Evolutionary conservation across 1,284 basidiomycete genomes (phyloP).

Genomic region (Golubevia sp.): DNA sequence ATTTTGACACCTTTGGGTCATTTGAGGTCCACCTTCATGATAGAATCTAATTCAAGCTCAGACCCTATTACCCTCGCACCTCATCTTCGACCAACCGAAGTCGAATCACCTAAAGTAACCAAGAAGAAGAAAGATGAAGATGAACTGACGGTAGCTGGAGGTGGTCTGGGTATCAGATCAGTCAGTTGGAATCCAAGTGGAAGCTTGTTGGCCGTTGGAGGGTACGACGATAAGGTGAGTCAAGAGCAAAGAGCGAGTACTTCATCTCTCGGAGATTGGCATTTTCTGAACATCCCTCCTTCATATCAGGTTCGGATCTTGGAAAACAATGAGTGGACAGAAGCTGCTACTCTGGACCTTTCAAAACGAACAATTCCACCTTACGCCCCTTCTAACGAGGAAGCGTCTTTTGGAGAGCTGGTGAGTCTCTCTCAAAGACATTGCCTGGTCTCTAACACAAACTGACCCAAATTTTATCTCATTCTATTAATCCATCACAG

Average conservation of each 20-base stretch:
- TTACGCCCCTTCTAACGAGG: no score
- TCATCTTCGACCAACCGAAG: neutral
- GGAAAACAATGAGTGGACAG: no score
- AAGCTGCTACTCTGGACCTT: no score
- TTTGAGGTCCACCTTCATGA: slow-evolving; percentile 71
- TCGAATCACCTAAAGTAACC: neutral
- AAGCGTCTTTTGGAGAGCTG: no score
- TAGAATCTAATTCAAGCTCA: slow-evolving; percentile 10
- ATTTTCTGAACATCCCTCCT: neutral
- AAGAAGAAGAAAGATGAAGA: neutral
- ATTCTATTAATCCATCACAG: no score
- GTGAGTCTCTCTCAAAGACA: no score
- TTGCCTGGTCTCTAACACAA: no score
- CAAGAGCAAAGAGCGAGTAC: slow-evolving; percentile 68
- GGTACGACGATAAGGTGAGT: slow-evolving; percentile 80
- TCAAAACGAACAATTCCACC: no score
- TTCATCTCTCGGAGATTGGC: slow-evolving; percentile 42
- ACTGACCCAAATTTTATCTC: no score
- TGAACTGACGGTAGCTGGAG: neutral
- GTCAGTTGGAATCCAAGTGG: slow-evolving; percentile 83
- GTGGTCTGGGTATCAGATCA: slow-evolving; percentile 74
- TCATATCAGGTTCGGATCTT: neutral
- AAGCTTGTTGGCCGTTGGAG: slow-evolving; percentile 75
- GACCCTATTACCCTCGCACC: slow-evolving; percentile 60
- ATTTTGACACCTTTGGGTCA: slow-evolving; percentile 76